Base-by-base conservation (phyloP, 352 stramenopile species). In the Halophytophthora batemanensis region DNA sequence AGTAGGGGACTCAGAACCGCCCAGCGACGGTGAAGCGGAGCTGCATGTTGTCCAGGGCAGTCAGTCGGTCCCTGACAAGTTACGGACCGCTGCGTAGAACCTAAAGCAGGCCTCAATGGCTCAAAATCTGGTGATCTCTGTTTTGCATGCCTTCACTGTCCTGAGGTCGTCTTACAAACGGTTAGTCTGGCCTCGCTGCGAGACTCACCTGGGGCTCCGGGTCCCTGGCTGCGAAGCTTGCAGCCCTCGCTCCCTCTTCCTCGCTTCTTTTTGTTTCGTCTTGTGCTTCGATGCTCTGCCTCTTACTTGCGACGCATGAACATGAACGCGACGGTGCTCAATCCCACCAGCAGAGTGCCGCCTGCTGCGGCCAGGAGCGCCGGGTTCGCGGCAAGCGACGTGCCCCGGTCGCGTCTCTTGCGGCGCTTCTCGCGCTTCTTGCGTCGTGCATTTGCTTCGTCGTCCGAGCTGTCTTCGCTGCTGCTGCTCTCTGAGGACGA, bases 221-320 rank as follows among this genome's bases (percentile, higher is more conserved):
- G 14, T 11, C 11, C 33, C 15, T 37, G 33, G 15, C 33, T 37
- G 33, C 11, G 33, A 37, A 37, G 12, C 33, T 11, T 15, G n/a
- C n/a, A n/a, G n/a, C 53, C 51, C 69, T 57, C 50, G 50, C 22
- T 50, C 23, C 56, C 34, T 51, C 35, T 31, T 2, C 19, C 25
- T 13, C 25, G 5, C 38, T 36, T 47, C 25, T 33, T 21, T 56
- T 15, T 28, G 18, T 31, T 41, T 50, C 44, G 22, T 43, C 25
- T 25, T 48, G 25, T 18, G 38, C 53, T 42, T 39, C 45, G 21
- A 10, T 8, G n/a, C n/a, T n/a, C n/a, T n/a, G 1, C 45, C 41
- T 15, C 36, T 61, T 81, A 83, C 57, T 88, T 91, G 46, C 79
- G 77, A 28, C 72, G 71, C 42, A 92, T 53, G 34, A 92, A 59